Percentiles rank a stretch among this genome's conserved stretches.
These are phyloP conservation scores for Mesotaenium endlicherianum DNA, from an alignment of 139 green algal genomes.

Conservation along the genomic window DNA sequence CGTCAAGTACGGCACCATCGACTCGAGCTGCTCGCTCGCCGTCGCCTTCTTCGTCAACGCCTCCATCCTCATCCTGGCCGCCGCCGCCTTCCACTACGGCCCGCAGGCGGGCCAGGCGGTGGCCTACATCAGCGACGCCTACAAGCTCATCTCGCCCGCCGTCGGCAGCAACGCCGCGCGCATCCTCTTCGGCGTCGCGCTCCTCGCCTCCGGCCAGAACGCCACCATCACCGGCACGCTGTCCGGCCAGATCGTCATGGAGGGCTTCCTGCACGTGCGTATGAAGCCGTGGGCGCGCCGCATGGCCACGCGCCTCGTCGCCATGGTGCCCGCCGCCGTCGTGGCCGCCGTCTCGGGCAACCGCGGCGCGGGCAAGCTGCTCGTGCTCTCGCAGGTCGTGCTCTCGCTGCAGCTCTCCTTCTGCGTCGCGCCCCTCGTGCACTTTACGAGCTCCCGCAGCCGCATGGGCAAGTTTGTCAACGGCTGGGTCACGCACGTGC, in stretches of 20 bases:
- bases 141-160: slow-evolving; percentile 56
- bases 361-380: slow-evolving; percentile 54
- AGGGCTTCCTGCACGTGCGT: slow-evolving; percentile 56
- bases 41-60: slow-evolving; percentile 71
- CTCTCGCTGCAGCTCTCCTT: slow-evolving; percentile 67
- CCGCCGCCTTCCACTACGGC: slow-evolving; percentile 59
- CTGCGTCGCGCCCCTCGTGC: slow-evolving; percentile 65
- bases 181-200: slow-evolving; percentile 44
- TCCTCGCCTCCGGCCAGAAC: slow-evolving; percentile 61
- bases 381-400: slow-evolving; percentile 63
- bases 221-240: slow-evolving; percentile 78
- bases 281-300: slow-evolving; percentile 47
- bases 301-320: slow-evolving; percentile 52
- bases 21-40: slow-evolving; percentile 59
- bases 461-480: slow-evolving; percentile 60
- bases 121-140: slow-evolving; percentile 56
- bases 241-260: slow-evolving; percentile 79
- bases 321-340: slow-evolving; percentile 54
- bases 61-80: slow-evolving; percentile 66
- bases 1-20: slow-evolving; percentile 60
- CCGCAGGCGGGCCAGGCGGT: not conserved
- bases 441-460: slow-evolving; percentile 59
- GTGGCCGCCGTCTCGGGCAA: slow-evolving; percentile 63
- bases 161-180: slow-evolving; percentile 56
- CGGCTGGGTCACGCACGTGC: slow-evolving; percentile 14